Base-by-base conservation (phyloP, 78 protist species). In the Trichosphaerium sp. region DNA sequence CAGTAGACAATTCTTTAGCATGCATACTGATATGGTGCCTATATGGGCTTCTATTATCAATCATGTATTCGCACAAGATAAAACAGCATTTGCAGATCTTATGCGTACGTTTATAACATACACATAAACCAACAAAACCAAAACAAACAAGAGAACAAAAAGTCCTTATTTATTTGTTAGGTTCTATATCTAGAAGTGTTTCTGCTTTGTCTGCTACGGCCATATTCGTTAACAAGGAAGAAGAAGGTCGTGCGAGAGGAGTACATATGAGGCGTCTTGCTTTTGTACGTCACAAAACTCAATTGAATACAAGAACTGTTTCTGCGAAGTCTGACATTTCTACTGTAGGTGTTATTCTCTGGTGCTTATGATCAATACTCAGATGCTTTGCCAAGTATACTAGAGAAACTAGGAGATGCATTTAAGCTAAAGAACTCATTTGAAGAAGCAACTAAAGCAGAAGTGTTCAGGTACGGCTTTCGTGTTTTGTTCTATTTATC, bases 351-450 rank as follows among this genome's bases (percentile, higher is more conserved):
- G n/a, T n/a, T n/a, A n/a, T 74, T 68, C 70, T 25, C 44, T 29
- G 80, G 80, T 23, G 26, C n/a, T 12, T 73, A 74, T 31, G 59
- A 74, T 41, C 80, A 74, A 63, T 44, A 74, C 12, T 62, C 67
- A 3, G 7, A 57, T 0, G 26, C 67, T 21, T 12, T 74, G 21
- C 69, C 80, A 38, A 23, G 47, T 15, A 42, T 74, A 37, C 80
- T 55, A 23, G 80, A 74, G 32, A 74, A 74, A 39, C 65, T 74
- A n/a, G 80, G 65, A 4, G 80, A 74, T 21, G 61, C 80, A 23
- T 43, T 74, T 5, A 61, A 65, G 57, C 65, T 74, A n/a, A n/a
- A n/a, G n/a, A n/a, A n/a, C n/a, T 74, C 80, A 54, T 67, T 59
- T 52, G 70, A 73, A 1, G 48, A 57, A 7, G 29, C 34, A 12